Conservation (phyloP, 2,329 filamentous ascomycete genomes). For the Nemania bipapillata region DNA sequence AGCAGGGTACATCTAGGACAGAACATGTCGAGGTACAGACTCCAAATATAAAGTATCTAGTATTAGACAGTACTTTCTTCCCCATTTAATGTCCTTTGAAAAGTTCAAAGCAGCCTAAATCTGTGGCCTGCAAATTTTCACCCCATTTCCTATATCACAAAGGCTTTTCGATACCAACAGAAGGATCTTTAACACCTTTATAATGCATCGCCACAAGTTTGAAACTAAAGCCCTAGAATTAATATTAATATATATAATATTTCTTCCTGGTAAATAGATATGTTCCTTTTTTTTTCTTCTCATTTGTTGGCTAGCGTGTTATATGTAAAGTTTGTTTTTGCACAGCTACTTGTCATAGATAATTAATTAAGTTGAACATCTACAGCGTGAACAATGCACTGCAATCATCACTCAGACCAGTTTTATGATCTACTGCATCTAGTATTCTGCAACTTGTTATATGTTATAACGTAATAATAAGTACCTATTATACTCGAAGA, state of each 20-base stretch:
- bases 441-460: too few species aligned
- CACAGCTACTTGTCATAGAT: not conserved
- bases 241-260: not conserved
- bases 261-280: too few species aligned
- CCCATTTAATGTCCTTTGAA: conserved; percentile 29
- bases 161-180: not conserved
- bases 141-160: not conserved
- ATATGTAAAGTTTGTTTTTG: not conserved
- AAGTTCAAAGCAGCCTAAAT: conserved; percentile 18
- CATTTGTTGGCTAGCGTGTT: too few species aligned
- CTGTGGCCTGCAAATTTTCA: too few species aligned
- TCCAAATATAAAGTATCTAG: conserved; percentile 20
- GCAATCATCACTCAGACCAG: not conserved
- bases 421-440: too few species aligned
- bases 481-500: not conserved
- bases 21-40: conserved; percentile 13
- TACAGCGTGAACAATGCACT: not conserved
- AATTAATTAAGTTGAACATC: not conserved
- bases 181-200: not conserved
- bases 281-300: too few species aligned
- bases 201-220: not conserved
- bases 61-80: conserved; percentile 15
- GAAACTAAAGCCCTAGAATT: not conserved
- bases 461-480: not conserved
- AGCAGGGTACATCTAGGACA: conserved; percentile 14